These are phyloP conservation scores for Boletus speciosus DNA, from an alignment of 768 basidiomycete genomes.

Conservation along the genomic window DNA sequence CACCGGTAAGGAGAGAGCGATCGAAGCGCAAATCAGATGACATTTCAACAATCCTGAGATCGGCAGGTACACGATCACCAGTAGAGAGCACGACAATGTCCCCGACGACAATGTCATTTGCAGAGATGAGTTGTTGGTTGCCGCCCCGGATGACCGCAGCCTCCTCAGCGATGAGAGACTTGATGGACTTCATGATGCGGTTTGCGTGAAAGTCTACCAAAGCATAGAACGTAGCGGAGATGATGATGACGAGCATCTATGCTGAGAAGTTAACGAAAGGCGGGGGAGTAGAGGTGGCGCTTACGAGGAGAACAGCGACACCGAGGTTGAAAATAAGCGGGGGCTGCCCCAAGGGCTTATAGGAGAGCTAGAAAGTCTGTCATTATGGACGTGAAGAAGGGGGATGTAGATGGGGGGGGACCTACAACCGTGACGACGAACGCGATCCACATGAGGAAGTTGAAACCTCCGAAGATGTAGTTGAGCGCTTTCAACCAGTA, in stretches of 20 bases:
- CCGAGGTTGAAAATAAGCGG: conserved; percentile 47
- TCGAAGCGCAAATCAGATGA: conserved; percentile 53
- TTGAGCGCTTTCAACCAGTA: conserved; percentile 48
- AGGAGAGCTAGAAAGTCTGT: conserved; percentile 43
- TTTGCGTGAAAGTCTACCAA: conserved; percentile 48
- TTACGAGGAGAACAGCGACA: conserved; percentile 47
- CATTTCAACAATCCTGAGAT: conserved; percentile 51
- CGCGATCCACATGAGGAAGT: conserved; percentile 53
- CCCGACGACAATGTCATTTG: conserved; percentile 56
- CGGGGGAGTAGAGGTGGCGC: conserved; percentile 19
- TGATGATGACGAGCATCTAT: conserved; percentile 40
- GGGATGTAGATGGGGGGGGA: neutral
- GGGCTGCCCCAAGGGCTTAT: conserved; percentile 45
- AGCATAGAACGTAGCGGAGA: conserved; percentile 47
- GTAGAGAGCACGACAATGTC: conserved; percentile 51
- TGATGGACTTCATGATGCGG: conserved; percentile 53
- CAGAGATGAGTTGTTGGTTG: conserved; percentile 43
- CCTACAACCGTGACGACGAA: conserved; percentile 46
- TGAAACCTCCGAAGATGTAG: conserved; percentile 58
- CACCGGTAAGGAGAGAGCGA: conserved; percentile 51
- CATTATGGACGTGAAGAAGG: conserved; percentile 2
- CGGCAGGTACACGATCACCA: conserved; percentile 58
- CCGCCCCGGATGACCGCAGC: conserved; percentile 54
- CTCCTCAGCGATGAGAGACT: conserved; percentile 56
- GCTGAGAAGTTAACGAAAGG: neutral